These are phyloP conservation scores for Lithocarpus polystachyus DNA, from an alignment of 306 rosid genomes.

Conservation along the genomic window DNA sequence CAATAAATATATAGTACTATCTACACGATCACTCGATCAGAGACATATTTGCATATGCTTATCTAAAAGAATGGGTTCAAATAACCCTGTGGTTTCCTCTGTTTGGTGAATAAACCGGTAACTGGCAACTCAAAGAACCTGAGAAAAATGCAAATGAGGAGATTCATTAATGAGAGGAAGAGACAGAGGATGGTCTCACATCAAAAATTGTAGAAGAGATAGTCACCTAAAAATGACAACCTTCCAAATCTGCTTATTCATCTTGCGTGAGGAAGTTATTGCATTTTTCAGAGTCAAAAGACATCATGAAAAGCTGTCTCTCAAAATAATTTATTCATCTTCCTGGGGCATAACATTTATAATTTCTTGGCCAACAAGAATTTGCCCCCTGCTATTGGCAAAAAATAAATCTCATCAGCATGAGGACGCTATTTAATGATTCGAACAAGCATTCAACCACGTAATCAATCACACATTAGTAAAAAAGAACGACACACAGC, in stretches of 20 bases:
- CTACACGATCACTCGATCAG: not conserved
- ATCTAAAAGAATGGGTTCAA: not conserved
- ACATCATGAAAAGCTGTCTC: slow-evolving; percentile 23
- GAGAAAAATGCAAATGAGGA: not conserved
- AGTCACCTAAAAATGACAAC: slow-evolving; percentile 43
- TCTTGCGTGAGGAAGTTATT: slow-evolving; percentile 25
- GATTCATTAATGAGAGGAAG: not conserved
- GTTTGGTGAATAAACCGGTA: not conserved
- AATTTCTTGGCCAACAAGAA: slow-evolving; percentile 79
- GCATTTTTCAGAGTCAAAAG: slow-evolving; percentile 26
- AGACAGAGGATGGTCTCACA: not conserved
- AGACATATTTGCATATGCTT: not conserved
- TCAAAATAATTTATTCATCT: slow-evolving; percentile 36
- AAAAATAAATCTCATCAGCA: slow-evolving; percentile 23
- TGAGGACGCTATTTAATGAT: not conserved
- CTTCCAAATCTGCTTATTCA: slow-evolving; percentile 19
- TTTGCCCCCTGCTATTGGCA: slow-evolving; percentile 49
- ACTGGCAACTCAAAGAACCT: slow-evolving; percentile 14
- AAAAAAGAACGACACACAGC: not conserved
- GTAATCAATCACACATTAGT: not conserved
- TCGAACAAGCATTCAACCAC: not conserved
- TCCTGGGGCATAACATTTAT: slow-evolving; percentile 36
- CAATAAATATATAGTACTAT: not conserved
- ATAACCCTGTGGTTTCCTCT: not conserved
- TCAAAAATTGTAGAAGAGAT: not conserved